A percentile compares a stretch with the other conserved stretches of the same genome.
These are phyloP conservation scores for Populus pruinosa DNA, from an alignment of 345 rosid species.

Conservation along the genomic window DNA sequence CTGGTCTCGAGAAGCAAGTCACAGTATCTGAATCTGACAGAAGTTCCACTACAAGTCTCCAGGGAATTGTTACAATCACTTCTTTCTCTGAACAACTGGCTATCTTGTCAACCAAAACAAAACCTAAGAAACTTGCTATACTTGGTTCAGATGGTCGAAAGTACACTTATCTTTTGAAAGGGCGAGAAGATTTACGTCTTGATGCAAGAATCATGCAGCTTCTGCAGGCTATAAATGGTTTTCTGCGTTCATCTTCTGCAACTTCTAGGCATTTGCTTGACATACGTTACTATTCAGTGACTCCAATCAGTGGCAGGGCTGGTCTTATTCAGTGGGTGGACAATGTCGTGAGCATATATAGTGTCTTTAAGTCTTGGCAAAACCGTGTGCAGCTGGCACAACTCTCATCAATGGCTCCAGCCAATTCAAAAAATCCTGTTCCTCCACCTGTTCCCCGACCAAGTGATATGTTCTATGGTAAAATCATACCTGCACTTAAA, in stretches of 20 bases:
- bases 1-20: slow-evolving; percentile 83
- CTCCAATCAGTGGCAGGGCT: slow-evolving; percentile 92
- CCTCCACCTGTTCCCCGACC: slow-evolving; percentile 89
- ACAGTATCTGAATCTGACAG: slow-evolving; percentile 47
- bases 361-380: slow-evolving; percentile 86
- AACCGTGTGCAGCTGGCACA: slow-evolving; percentile 72
- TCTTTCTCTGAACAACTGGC: slow-evolving; percentile 67
- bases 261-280: slow-evolving; percentile 50
- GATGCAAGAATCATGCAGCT: slow-evolving; percentile 98
- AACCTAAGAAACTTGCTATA: slow-evolving; percentile 84
- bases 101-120: slow-evolving; percentile 83
- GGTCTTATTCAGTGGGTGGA: slow-evolving; percentile 96
- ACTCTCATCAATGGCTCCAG: slow-evolving; percentile 47
- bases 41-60: slow-evolving; percentile 40
- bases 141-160: slow-evolving; percentile 88
- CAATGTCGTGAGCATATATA: slow-evolving; percentile 78
- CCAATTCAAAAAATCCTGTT: slow-evolving; percentile 45
- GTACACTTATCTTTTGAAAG: slow-evolving; percentile 80
- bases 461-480: slow-evolving; percentile 95
- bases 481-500: slow-evolving; percentile 95
- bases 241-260: slow-evolving; percentile 53
- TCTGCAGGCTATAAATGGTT: slow-evolving; percentile 78
- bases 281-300: slow-evolving; percentile 79
- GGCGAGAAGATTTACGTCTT: slow-evolving; percentile 93
- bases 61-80: slow-evolving; percentile 67